Conservation (phyloP, 768 basidiomycete species). For the Boletus sp. region DNA sequence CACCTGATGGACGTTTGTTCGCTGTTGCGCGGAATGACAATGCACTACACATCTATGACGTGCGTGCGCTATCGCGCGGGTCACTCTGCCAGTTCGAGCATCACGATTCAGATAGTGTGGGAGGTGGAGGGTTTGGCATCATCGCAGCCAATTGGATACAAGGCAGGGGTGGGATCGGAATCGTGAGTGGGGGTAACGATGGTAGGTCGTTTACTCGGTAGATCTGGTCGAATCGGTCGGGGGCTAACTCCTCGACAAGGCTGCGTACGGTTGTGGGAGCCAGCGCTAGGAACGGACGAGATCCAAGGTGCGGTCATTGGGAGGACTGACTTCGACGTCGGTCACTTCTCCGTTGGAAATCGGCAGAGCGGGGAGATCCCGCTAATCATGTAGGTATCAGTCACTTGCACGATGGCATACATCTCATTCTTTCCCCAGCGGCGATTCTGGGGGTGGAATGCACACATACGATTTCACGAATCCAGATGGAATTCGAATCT, state of each 20-base stretch:
- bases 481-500: slow-evolving; percentile 19
- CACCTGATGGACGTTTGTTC: slow-evolving; percentile 59
- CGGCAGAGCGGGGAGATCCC: slow-evolving; percentile 48
- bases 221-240: not conserved
- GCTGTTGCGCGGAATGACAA: slow-evolving; percentile 63
- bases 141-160: slow-evolving; percentile 55
- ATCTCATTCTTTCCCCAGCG: slow-evolving; percentile 36
- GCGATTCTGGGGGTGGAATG: slow-evolving; percentile 49
- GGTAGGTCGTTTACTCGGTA: slow-evolving; percentile 39
- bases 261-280: slow-evolving; percentile 71
- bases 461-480: slow-evolving; percentile 42
- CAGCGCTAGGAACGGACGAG: slow-evolving; percentile 38
- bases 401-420: not conserved
- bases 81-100: slow-evolving; percentile 52
- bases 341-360: slow-evolving; percentile 59
- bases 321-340: slow-evolving; percentile 55
- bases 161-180: slow-evolving; percentile 40
- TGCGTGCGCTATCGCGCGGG: slow-evolving; percentile 48
- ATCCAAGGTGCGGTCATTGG: slow-evolving; percentile 51
- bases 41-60: slow-evolving; percentile 58
- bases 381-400: slow-evolving; percentile 56
- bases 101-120: slow-evolving; percentile 31
- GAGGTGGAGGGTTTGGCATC: slow-evolving; percentile 44
- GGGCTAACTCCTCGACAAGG: slow-evolving; percentile 38
- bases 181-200: slow-evolving; percentile 63